Conservation (phyloP, 1,284 basidiomycete species). For the Inonotus hispidus region DNA sequence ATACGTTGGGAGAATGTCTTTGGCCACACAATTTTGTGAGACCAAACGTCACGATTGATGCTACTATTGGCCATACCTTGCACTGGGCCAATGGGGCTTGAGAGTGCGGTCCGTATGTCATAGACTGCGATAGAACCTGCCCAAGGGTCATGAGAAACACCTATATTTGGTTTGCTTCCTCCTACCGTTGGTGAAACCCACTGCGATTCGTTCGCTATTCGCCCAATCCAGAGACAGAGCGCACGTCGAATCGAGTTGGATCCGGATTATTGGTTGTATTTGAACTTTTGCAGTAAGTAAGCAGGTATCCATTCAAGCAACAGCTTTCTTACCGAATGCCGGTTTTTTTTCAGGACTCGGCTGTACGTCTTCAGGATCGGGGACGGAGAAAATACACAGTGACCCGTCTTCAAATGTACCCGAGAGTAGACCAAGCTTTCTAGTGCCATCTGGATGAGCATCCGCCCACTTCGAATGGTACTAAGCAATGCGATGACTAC, state of each 20-base stretch:
- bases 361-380: slow-evolving; percentile 58
- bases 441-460: slow-evolving; percentile 25
- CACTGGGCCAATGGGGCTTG: not conserved
- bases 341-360: slow-evolving; percentile 24
- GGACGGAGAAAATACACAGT: slow-evolving; percentile 68
- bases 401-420: slow-evolving; percentile 84
- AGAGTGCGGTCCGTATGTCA: slow-evolving; percentile 41
- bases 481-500: not conserved
- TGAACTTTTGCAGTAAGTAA: slow-evolving; percentile 38
- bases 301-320: slow-evolving; percentile 17
- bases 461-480: slow-evolving; percentile 5
- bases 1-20: slow-evolving; percentile 58
- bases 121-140: slow-evolving; percentile 74
- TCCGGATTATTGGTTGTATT: slow-evolving; percentile 57
- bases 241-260: slow-evolving; percentile 67
- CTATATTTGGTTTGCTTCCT: not conserved
- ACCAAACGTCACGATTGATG: slow-evolving; percentile 9
- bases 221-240: slow-evolving; percentile 83
- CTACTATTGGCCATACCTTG: not conserved
- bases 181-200: slow-evolving; percentile 78
- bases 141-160: not conserved
- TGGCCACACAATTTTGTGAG: slow-evolving; percentile 24
- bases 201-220: slow-evolving; percentile 72
- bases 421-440: slow-evolving; percentile 76
- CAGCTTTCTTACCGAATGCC: slow-evolving; percentile 7